Conservation (phyloP, 1,284 basidiomycete species). For the Ceratobasidium sp. region DNA sequence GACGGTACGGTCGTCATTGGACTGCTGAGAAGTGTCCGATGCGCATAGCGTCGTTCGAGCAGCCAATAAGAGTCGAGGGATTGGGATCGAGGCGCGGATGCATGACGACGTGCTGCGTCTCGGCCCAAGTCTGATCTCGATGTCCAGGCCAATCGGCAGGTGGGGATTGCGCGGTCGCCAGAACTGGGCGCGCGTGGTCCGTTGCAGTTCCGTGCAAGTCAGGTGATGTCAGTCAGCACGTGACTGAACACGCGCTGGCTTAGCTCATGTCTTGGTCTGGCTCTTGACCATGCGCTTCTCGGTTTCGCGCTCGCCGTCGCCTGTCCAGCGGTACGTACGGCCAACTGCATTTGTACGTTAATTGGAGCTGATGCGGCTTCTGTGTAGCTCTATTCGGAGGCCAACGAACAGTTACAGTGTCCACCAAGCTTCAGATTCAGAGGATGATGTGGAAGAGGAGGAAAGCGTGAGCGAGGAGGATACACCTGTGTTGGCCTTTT, state of each 20-base stretch:
- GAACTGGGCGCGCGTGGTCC: neutral
- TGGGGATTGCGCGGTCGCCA: neutral
- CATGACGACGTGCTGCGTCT: too few relatives aligned
- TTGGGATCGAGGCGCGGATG: too few relatives aligned
- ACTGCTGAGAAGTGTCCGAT: neutral
- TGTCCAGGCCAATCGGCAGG: neutral
- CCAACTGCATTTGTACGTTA: neutral
- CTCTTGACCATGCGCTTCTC: constrained; percentile 37
- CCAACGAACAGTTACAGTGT: constrained; percentile 26
- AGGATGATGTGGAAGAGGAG: neutral
- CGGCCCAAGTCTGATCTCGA: too few relatives aligned
- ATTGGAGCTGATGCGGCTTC: neutral
- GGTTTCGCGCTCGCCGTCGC: constrained; percentile 35
- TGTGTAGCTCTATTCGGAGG: constrained; percentile 1
- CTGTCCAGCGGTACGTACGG: constrained; percentile 6
- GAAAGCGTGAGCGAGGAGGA: constrained; percentile 1
- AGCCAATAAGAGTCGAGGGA: constrained; percentile 1
- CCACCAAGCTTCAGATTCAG: constrained; percentile 25
- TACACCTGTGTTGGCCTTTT: constrained; percentile 31
- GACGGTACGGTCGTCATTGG: constrained; percentile 6
- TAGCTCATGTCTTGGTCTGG: neutral
- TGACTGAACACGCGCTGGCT: constrained; percentile 5
- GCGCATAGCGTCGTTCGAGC: neutral
- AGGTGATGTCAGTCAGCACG: neutral
- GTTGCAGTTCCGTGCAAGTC: constrained; percentile 3